Evolutionary conservation across 805 yeast genomes (phyloP).

Genomic region (Saturnispora quitensis): DNA sequence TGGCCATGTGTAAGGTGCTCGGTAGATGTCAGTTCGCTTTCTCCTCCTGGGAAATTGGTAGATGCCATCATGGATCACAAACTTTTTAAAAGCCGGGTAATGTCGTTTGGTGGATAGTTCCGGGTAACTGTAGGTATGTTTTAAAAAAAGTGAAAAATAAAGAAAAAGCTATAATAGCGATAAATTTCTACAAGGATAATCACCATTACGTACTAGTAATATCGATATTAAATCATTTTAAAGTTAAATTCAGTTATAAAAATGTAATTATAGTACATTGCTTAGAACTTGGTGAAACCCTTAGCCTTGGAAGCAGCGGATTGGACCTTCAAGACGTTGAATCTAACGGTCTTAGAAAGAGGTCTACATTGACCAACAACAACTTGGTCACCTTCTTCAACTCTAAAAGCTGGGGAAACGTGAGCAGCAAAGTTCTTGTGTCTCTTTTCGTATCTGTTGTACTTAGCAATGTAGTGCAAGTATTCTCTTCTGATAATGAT

Average conservation of each 20-base stretch:
- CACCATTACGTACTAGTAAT: neutral
- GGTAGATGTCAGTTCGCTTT: neutral
- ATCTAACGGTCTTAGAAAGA: slow-evolving; percentile 98
- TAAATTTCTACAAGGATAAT: neutral
- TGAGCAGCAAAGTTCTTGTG: slow-evolving; percentile 99
- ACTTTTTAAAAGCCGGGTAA: slow-evolving; percentile 2
- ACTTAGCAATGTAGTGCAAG: slow-evolving; percentile 99
- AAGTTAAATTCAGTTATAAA: slow-evolving; percentile 6
- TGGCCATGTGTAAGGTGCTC: neutral
- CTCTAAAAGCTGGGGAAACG: slow-evolving; percentile 99
- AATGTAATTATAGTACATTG: slow-evolving; percentile 5
- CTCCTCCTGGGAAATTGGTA: neutral
- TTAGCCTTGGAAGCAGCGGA: slow-evolving; percentile 82
- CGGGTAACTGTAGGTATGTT: neutral
- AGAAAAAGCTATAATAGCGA: neutral
- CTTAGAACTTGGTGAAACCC: slow-evolving; percentile 95
- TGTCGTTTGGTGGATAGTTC: neutral
- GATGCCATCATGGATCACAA: neutral
- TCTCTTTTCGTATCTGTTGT: slow-evolving; percentile 99
- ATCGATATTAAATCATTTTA: slow-evolving; percentile 4
- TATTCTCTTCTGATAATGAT: slow-evolving; percentile 99
- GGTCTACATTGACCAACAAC: slow-evolving; percentile 99
- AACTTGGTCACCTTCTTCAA: slow-evolving; percentile 96
- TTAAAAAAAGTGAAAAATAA: neutral
- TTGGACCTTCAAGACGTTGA: slow-evolving; percentile 96